Conservation (phyloP, 73 alveolate genomes). For the Paramecium tetraurelia region DNA sequence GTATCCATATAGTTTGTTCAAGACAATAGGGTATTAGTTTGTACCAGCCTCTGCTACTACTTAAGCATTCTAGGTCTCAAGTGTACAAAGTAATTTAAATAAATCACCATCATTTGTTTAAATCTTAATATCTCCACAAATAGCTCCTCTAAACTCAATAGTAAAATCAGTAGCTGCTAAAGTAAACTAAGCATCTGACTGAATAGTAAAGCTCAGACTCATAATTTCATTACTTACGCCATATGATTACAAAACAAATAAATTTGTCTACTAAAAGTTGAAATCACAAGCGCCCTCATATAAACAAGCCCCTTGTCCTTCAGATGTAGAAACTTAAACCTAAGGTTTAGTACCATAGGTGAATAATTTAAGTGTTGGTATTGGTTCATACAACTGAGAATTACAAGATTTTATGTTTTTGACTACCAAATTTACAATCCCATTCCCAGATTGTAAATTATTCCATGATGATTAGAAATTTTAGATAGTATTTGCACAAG, state of each 20-base stretch:
- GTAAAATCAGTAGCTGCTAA: background rate
- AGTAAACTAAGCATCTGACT: background rate
- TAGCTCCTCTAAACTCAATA: background rate
- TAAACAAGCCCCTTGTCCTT: background rate
- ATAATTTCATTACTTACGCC: background rate
- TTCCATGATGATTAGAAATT: background rate
- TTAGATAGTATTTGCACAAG: background rate
- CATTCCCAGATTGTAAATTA: constrained; percentile 8
- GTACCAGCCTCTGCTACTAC: background rate
- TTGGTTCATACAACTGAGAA: background rate
- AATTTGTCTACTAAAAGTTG: background rate
- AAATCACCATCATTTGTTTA: background rate
- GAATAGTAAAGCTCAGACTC: background rate
- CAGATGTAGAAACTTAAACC: background rate
- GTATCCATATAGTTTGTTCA: background rate
- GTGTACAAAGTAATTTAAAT: background rate
- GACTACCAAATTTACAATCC: background rate
- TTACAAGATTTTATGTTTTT: background rate
- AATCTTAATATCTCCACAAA: background rate
- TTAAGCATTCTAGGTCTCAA: background rate
- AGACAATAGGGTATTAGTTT: background rate
- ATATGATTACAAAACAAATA: background rate
- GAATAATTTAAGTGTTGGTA: background rate
- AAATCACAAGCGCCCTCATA: constrained; percentile 6
- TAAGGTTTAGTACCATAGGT: background rate